phyloP scores from a whole-genome alignment of 345 rosid genomes.

The Citrus australasica region DNA sequence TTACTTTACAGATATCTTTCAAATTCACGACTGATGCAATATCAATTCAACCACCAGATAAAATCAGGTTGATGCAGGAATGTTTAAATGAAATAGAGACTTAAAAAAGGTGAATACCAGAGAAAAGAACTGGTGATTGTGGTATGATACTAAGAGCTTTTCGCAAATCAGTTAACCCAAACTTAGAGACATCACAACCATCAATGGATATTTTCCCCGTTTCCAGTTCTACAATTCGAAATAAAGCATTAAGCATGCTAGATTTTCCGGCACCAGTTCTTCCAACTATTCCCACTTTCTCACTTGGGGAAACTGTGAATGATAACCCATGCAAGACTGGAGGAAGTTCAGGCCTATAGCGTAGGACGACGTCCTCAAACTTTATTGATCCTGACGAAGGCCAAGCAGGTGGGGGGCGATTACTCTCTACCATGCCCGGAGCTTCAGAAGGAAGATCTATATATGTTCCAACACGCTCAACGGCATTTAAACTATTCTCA shows the following conservation, averaged over 20 bases:
- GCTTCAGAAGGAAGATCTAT: conserved; percentile 91
- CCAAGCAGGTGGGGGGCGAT: conserved; percentile 81
- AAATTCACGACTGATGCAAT: background rate
- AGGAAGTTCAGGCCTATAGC: conserved; percentile 92
- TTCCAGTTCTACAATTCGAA: conserved; percentile 82
- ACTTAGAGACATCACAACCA: conserved; percentile 52
- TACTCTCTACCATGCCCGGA: conserved; percentile 52
- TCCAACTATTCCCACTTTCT: conserved; percentile 92
- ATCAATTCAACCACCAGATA: background rate
- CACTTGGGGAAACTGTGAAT: conserved; percentile 54
- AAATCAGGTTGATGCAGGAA: background rate
- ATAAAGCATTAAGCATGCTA: conserved; percentile 89
- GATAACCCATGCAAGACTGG: conserved; percentile 81
- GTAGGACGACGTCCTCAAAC: conserved; percentile 79
- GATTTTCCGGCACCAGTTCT: conserved; percentile 98
- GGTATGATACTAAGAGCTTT: conserved; percentile 86
- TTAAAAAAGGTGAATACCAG: conserved; percentile 41
- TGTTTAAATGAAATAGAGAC: background rate
- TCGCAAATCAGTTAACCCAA: conserved; percentile 76
- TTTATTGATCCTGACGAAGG: conserved; percentile 72
- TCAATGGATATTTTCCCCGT: conserved; percentile 77
- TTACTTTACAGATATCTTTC: background rate
- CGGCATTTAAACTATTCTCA: conserved; percentile 92
- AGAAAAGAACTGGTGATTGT: conserved; percentile 93
- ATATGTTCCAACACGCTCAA: conserved; percentile 86